phyloP scores from a whole-genome alignment of 1,139 yeast genomes.

The Candida mesenterica region DNA sequence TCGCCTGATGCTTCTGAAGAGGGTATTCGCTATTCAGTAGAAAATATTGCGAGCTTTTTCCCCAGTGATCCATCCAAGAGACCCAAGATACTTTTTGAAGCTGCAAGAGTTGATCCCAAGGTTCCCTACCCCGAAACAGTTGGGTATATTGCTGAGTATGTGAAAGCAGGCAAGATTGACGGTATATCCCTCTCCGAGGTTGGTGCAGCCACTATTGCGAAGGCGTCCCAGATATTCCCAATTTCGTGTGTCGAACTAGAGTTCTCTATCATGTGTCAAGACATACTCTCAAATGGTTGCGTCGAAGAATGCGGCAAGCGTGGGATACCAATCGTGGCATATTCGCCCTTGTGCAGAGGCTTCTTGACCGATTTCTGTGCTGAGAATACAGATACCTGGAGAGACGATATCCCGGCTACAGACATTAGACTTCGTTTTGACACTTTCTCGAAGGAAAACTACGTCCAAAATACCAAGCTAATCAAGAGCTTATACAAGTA shows the following conservation, averaged over 20 bases:
- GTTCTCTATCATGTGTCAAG: constrained; percentile 61
- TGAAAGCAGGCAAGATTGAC: constrained; percentile 54
- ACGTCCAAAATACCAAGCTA: constrained; percentile 49
- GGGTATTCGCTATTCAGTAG: constrained; percentile 47
- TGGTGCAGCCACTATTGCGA: constrained; percentile 52
- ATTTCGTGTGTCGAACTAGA: constrained; percentile 72
- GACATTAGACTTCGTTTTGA: constrained; percentile 51
- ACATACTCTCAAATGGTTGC: constrained; percentile 58
- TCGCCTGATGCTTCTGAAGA: constrained; percentile 42
- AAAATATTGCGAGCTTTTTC: constrained; percentile 43
- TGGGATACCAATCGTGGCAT: constrained; percentile 64
- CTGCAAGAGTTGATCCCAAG: constrained; percentile 60
- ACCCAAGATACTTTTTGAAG: constrained; percentile 57
- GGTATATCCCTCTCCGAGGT: constrained; percentile 74
- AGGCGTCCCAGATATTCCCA: constrained; percentile 49
- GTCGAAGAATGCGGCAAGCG: constrained; percentile 45
- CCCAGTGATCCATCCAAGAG: constrained; percentile 37
- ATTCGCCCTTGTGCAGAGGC: constrained; percentile 79
- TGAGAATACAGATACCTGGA: constrained; percentile 37
- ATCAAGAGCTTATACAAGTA: constrained; percentile 43
- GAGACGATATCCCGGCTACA: constrained; percentile 38
- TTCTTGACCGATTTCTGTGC: constrained; percentile 59
- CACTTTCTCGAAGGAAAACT: constrained; percentile 58
- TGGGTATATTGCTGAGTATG: constrained; percentile 46
- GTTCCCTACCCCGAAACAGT: constrained; percentile 50